phyloP scores from a whole-genome alignment of 495 filamentous ascomycete species.

The Trichoderma asperelloides region DNA sequence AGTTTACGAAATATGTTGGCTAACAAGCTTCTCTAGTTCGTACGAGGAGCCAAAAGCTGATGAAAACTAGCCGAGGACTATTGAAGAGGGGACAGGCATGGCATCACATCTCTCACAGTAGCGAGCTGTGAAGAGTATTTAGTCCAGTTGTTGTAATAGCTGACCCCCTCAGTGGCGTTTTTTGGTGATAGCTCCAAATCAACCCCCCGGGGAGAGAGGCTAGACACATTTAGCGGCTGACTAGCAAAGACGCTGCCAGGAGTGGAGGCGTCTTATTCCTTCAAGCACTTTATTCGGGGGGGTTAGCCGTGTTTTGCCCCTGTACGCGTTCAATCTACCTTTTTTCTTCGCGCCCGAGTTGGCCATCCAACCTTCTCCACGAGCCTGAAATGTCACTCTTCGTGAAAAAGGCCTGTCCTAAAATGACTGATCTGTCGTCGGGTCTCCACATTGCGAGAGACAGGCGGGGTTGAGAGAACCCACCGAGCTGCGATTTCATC shows the following conservation, averaged over 20 bases:
- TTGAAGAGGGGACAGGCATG: neutral
- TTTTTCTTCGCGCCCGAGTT: neutral
- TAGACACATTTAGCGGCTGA: neutral
- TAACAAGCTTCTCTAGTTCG: neutral
- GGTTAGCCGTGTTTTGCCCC: neutral
- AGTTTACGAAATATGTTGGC: neutral
- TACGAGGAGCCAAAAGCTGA: neutral
- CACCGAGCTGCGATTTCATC: neutral
- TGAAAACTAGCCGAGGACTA: neutral
- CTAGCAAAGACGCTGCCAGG: neutral
- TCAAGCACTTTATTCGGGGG: neutral
- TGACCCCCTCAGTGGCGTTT: neutral
- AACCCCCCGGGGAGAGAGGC: neutral
- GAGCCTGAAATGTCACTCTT: neutral
- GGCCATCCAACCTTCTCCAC: neutral
- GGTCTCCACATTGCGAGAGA: neutral
- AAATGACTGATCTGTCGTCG: neutral
- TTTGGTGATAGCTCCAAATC: neutral
- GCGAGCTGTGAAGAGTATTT: neutral
- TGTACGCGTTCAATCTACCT: neutral
- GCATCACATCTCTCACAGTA: neutral
- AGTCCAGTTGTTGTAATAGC: neutral
- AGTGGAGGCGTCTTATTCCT: neutral
- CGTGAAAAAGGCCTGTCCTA: neutral
- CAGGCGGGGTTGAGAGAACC: neutral